Base-by-base conservation (phyloP, 306 rosid species). In the Cicer pinnatifidum region DNA sequence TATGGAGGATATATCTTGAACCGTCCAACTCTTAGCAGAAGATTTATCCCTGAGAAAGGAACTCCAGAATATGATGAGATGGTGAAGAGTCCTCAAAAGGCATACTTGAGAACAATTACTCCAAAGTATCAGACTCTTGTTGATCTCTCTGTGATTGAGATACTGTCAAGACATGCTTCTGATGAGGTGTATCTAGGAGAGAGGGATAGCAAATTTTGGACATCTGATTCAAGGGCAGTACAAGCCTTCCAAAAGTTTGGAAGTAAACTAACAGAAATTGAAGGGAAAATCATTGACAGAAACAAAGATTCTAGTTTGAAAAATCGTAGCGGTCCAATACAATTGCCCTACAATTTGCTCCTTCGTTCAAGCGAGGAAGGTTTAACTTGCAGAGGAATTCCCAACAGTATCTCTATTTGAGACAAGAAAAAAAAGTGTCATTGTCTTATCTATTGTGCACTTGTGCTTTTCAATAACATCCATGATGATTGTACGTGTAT, bases 331-430 rank as follows among this genome's bases (percentile, higher is more conserved):
- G 93, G 98, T 1, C 96, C 90, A 0, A 80, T 79, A 9, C 74
- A 89, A 8, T 40, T 89, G 63, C 96, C 96, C 0, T 93, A 93
- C 62, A 89, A 91, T 50, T 57, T 90, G 78, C 93, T 91, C 9
- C 54, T 76, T 82, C 98, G 90, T 52, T 53, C 85, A 0, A 89
- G 98, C 33, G 70, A 71, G 0, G 81, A 81, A 46, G 97, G 98
- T 5, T 82, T 93, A 2, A 89, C 96, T 1, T 85, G 84, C n/a
- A 84, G 81, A 70, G 98, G 98, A 37, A 88, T 88, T 71, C 97
- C 97, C 44, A 93, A 78, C 11, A 92, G 96, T 28, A 84, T 92
- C 78, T 89, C 92, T 10, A 81, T 81, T 57, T 81, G 35, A 28
- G 35, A 28, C 0, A 28, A 20, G 23, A 63, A 59, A 2, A 23